Evolutionary conservation across 2,329 filamentous ascomycete species (phyloP).

Genomic region (Microsporum ferrugineum): DNA sequence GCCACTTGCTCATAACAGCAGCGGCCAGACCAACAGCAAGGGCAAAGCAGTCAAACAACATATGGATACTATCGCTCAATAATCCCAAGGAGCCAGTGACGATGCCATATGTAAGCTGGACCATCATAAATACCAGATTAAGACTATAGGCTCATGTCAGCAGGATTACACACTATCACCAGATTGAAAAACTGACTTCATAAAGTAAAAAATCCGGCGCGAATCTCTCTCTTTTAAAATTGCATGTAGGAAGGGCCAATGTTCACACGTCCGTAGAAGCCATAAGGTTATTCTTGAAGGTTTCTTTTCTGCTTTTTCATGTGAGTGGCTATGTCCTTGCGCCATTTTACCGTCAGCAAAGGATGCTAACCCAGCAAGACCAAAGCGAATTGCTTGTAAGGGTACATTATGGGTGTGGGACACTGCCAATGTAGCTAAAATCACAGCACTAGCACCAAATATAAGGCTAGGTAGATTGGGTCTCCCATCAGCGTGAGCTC

Average conservation of each 20-base stretch:
- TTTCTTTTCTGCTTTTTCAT: constrained; percentile 34
- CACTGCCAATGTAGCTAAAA: not conserved
- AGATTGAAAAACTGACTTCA: constrained; percentile 51
- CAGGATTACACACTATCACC: not conserved
- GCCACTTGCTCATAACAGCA: constrained; percentile 94
- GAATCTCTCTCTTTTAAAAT: constrained; percentile 88
- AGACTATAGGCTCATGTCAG: constrained; percentile 44
- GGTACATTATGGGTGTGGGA: not conserved
- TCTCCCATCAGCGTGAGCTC: not conserved
- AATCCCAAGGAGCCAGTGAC: constrained; percentile 85
- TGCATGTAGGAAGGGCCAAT: constrained; percentile 68
- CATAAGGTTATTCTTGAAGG: constrained; percentile 61
- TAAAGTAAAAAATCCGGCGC: constrained; percentile 92
- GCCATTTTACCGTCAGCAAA: not conserved
- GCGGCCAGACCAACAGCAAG: constrained; percentile 82
- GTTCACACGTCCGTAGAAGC: constrained; percentile 57
- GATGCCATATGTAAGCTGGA: constrained; percentile 90
- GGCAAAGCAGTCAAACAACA: constrained; percentile 97
- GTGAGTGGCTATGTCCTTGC: not conserved
- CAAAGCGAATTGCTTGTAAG: constrained; percentile 15
- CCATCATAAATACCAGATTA: constrained; percentile 88
- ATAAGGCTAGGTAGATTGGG: not conserved
- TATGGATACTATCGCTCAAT: constrained; percentile 96
- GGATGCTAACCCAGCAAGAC: constrained; percentile 5
- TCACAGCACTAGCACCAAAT: not conserved